phyloP scores from a whole-genome alignment of 106 monocot species.

The Dendrobium nobile region DNA sequence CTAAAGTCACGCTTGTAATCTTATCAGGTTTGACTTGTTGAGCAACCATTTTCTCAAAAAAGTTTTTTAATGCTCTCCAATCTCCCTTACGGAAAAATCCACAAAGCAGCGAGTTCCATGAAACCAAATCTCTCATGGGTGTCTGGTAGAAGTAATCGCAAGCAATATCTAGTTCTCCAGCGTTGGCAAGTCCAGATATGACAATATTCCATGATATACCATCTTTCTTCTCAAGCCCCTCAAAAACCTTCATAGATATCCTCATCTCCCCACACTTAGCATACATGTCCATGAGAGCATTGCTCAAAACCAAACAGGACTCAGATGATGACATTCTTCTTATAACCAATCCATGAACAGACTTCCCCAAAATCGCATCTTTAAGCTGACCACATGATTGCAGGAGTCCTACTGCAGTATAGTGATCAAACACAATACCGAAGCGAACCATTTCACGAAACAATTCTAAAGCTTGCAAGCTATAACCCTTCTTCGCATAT shows the following conservation, averaged over 20 bases:
- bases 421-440: conserved; percentile 37
- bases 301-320: conserved; percentile 35
- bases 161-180: conserved; percentile 37
- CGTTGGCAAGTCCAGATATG: conserved; percentile 32
- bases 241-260: conserved; percentile 30
- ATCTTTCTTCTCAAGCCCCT: conserved; percentile 31
- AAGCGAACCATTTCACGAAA: conserved; percentile 24
- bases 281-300: conserved; percentile 68
- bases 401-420: conserved; percentile 46
- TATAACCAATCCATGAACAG: conserved; percentile 38
- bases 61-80: conserved; percentile 5
- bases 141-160: conserved; percentile 24
- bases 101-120: conserved; percentile 64
- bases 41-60: conserved; percentile 36
- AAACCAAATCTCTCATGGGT: conserved; percentile 45
- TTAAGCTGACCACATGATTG: conserved; percentile 33
- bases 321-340: conserved; percentile 9
- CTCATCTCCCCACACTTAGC: conserved; percentile 45
- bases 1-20: conserved; percentile 29
- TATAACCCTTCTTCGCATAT: conserved; percentile 22
- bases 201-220: conserved; percentile 58
- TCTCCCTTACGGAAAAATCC: conserved; percentile 35
- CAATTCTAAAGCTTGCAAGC: conserved; percentile 25
- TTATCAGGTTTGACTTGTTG: conserved; percentile 43
- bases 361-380: conserved; percentile 27